Percentiles rank a stretch among this genome's conserved stretches.
These are phyloP conservation scores for Penicillium antarcticum DNA, from an alignment of 495 filamentous ascomycete species.

Conservation along the genomic window DNA sequence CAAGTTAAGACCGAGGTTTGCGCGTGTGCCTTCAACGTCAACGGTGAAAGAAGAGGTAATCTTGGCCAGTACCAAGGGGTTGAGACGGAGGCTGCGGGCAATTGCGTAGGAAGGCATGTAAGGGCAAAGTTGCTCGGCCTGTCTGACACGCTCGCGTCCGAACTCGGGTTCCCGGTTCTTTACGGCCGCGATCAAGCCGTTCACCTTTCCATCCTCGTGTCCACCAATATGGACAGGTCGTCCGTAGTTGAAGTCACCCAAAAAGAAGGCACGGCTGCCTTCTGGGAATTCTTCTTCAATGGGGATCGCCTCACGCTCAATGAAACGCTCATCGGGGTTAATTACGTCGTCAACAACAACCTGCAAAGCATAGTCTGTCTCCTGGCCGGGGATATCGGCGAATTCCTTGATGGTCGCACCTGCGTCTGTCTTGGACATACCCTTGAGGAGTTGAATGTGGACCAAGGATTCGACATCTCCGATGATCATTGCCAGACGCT, in stretches of 20 bases:
- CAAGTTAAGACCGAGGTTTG: conserved; percentile 91
- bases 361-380: conserved; percentile 89
- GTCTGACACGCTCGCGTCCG: conserved; percentile 63
- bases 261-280: conserved; percentile 80
- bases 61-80: conserved; percentile 87
- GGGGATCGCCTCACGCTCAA: conserved; percentile 80
- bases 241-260: conserved; percentile 95
- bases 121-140: conserved; percentile 61
- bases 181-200: conserved; percentile 68
- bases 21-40: conserved; percentile 66
- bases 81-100: conserved; percentile 74
- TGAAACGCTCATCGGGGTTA: conserved; percentile 88
- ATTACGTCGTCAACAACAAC: conserved; percentile 84
- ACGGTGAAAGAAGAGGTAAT: conserved; percentile 92
- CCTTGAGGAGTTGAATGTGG: conserved; percentile 89
- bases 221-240: conserved; percentile 80
- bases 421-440: conserved; percentile 83
- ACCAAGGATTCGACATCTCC: conserved; percentile 84
- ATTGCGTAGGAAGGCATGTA: conserved; percentile 88
- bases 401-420: conserved; percentile 94
- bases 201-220: conserved; percentile 68
- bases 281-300: conserved; percentile 90
- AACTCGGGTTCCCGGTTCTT: conserved; percentile 77
- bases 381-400: conserved; percentile 79
- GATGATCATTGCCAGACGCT: conserved; percentile 82